A percentile compares a stretch with the other conserved stretches of the same genome.
Evolutionary conservation across 768 basidiomycete genomes (phyloP).

Genomic region (Phylloporus sp.): DNA sequence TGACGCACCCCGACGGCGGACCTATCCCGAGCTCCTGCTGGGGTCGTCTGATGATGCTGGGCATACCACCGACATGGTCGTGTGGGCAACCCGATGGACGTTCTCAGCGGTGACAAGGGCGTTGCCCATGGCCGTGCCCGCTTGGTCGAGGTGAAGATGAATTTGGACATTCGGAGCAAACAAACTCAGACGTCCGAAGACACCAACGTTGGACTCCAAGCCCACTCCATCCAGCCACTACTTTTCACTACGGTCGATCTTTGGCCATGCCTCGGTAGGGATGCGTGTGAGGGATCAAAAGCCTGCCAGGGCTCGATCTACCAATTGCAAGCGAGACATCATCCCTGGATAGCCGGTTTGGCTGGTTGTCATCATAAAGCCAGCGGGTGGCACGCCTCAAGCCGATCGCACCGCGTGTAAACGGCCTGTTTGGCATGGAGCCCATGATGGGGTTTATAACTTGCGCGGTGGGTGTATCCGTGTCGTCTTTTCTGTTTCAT

Average conservation of each 20-base stretch:
- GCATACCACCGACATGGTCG: conserved; percentile 15
- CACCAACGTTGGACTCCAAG: too few relatives aligned
- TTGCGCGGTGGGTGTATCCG: not conserved
- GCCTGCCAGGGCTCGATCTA: not conserved
- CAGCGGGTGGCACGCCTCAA: not conserved
- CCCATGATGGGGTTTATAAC: conserved; percentile 1
- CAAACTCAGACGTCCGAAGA: too few relatives aligned
- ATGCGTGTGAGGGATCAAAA: too few relatives aligned
- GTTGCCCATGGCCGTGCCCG: conserved; percentile 16
- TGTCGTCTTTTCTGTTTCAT: not conserved
- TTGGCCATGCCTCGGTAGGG: too few relatives aligned
- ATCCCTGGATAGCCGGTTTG: not conserved
- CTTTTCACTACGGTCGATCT: too few relatives aligned
- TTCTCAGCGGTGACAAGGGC: not conserved
- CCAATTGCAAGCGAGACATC: not conserved
- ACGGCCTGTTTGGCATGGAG: not conserved
- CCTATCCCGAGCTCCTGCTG: conserved; percentile 30
- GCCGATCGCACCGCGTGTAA: not conserved
- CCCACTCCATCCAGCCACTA: too few relatives aligned
- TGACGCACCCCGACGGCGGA: conserved; percentile 35
- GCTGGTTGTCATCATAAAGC: not conserved
- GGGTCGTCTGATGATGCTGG: conserved; percentile 15
- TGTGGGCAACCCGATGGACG: not conserved
- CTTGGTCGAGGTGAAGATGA: conserved; percentile 20
- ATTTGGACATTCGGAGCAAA: conserved; percentile 15